Evolutionary conservation across 176 grass and related monocot genomes (phyloP).

Genomic region (Raddia distichophylla): DNA sequence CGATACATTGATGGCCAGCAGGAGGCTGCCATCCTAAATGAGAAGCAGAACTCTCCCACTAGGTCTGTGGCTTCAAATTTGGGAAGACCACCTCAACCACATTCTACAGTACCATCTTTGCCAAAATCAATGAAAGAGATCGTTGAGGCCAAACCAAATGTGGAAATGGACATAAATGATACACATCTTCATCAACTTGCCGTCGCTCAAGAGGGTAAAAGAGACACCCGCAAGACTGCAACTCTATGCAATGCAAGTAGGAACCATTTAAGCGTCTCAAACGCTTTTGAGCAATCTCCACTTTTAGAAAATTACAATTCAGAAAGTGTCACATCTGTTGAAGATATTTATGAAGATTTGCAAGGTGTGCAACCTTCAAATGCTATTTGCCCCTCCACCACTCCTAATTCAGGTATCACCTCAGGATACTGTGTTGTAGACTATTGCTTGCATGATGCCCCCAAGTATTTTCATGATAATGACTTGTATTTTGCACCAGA

Average conservation of each 20-base stretch:
- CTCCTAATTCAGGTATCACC: conserved; percentile 32
- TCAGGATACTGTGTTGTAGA: background rate
- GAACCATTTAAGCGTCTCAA: conserved; percentile 21
- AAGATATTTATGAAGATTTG: conserved; percentile 85
- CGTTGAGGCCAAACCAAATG: conserved; percentile 35
- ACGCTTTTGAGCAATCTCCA: conserved; percentile 43
- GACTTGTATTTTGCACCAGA: conserved; percentile 29
- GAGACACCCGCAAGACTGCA: conserved; percentile 21
- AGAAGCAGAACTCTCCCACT: conserved; percentile 40
- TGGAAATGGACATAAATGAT: conserved; percentile 36
- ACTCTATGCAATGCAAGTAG: conserved; percentile 22
- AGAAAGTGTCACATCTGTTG: conserved; percentile 59
- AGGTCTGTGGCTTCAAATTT: conserved; percentile 49
- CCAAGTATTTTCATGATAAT: conserved; percentile 20
- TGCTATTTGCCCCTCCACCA: background rate
- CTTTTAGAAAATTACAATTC: conserved; percentile 47
- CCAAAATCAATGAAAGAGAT: conserved; percentile 45
- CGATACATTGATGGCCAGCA: conserved; percentile 73
- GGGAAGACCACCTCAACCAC: conserved; percentile 66
- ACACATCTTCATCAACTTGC: background rate
- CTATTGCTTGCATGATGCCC: background rate
- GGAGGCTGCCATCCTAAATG: conserved; percentile 36
- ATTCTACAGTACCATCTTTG: conserved; percentile 45
- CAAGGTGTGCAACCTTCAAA: conserved; percentile 45
- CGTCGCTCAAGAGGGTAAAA: conserved; percentile 26